Base-by-base conservation (phyloP, 495 filamentous ascomycete species). In the Tricharina praecox region DNA sequence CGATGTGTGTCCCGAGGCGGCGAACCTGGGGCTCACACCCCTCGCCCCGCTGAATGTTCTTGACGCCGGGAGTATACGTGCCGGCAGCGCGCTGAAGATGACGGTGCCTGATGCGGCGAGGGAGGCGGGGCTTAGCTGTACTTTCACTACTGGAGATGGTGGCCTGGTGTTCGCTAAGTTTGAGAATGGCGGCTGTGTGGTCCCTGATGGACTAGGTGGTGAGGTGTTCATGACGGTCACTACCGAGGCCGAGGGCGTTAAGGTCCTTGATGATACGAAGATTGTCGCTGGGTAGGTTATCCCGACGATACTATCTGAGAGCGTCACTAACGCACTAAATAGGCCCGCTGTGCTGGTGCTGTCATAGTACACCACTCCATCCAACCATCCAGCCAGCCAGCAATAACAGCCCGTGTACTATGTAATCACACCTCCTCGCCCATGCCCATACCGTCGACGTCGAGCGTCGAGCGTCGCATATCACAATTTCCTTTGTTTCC, bases 11-110 rank as follows among this genome's bases (percentile, higher is more conserved):
- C 75, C 75, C 5, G 60, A 60, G 13, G 74, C 70, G 43, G 68
- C 66, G 54, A 70, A 71, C 58, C 65, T 79, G n/a, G 65, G 68
- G 50, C 61, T 79, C 26, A 66, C 60, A 4, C 63, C 73, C 15
- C 76, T 77, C 70, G 73, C 75, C 2, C 60, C 70, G 13, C 67
- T 79, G 32, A 60, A 66, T 38, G 66, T 77, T 55, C 62, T 67
- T 33, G 62, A 62, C 37, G 64, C 70, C 25, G 64, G 62, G 28
- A 50, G 61, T 26, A 67, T 69, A 19, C 51, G 55, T 7, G 63
- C 68, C 19, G 68, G 71, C 40, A 11, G 40, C 8, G 18, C 34
- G 34, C 34, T 37, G 16, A 37, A 18, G 34, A 37, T 37, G 28
- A 61, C 58, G 54, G 58, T 66, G 33, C 51, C 64, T 18, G 67